Evolutionary conservation across 495 filamentous ascomycete species (phyloP), one percentile per base, ranked within the genome.

Genomic region (Parachaetomium inaequale): DNA sequence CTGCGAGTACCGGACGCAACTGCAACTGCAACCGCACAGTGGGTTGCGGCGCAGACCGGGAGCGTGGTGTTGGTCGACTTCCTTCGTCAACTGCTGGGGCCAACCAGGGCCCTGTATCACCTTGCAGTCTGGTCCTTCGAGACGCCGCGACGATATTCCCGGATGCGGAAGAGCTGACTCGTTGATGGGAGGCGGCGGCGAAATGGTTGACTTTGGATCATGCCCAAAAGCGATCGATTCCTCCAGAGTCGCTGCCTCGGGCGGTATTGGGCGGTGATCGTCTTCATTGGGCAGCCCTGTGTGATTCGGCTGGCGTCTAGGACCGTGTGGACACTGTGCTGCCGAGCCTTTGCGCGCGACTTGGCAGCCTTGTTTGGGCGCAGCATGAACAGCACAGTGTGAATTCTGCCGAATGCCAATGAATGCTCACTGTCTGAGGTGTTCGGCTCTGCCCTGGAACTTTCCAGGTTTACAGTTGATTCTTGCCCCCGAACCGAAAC

Each of bases 361-460:
- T 29, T 58, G 40, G 23, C 36, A 21, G 10, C 12, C 28, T 29
- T 29, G 28, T 4, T 40, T n/a, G 34, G 25, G 17, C 34, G 28
- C n/a, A 12, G 5, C 21, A 31, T n/a, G 19, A 23, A 46, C 58
- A 7, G 26, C 19, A 61, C 58, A 53, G 58, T 61, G 50, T 26
- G 6, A 7, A 28, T 54, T 26, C 14, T 10, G 7, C 19, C 6
- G n/a, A n/a, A 26, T 21, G 28, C 26, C 19, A 21, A 51, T 3
- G 40, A 45, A 59, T 40, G n/a, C 2, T 15, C 25, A 61, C 58
- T 61, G 58, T 61, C 58, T 61, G 58, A 61, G 36, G 49, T 61
- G 58, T 61, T 42, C 43, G n/a, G n/a, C 42, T 25, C 12, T 40
- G 2, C 2, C 26, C n/a, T 45, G 10, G 26, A 45, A n/a, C 23